Evolutionary conservation across 306 rosid species (phyloP), one percentile per base, ranked within the genome.

Genomic region (Purshia tridentata): DNA sequence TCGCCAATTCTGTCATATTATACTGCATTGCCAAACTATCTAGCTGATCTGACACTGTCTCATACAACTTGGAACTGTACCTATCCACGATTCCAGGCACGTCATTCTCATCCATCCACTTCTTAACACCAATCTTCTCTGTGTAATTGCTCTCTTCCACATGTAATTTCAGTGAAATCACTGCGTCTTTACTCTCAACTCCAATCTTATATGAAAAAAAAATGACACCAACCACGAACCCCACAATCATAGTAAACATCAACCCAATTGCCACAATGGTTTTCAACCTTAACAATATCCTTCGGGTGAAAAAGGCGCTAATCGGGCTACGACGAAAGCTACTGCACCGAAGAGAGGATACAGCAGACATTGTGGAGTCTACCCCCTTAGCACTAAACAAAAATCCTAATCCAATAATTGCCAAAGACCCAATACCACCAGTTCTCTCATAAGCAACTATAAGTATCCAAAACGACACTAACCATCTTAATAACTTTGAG

Each of bases 81-180:
- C 67, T 87, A 76, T 94, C 99, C 15, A 94, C 87, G 87, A 85
- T 83, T 58, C 95, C 96, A 57, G 97, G 84, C 76, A 94, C 82
- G 78, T 94, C 97, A 82, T 91, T 89, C 83, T 94, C 99, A 14
- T 91, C 97, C 96, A 94, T 89, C 99, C 99, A 94, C 76, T 90
- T 73, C 88, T 80, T 88, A 4, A 91, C 77, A 49, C 99, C 96
- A 41, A 94, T 79, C 72, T 69, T 91, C 88, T 94, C 99, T 1
- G 91, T 89, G 73, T 94, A 94, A 81, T 91, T 94, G 63, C 84
- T 87, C 86, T 88, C 82, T 65, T 94, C 95, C 9, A 94, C 97
- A 47, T 87, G 97, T 6, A 76, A 20, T 60, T 94, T 94, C 86
- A 94, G 71, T 0, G 95, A 88, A 75, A 91, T 89, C 70, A 94